A percentile compares a stretch with the other conserved stretches of the same genome.
These are phyloP conservation scores for Epichloe uncinata DNA, from an alignment of 2,329 filamentous ascomycete genomes.

Conservation along the genomic window DNA sequence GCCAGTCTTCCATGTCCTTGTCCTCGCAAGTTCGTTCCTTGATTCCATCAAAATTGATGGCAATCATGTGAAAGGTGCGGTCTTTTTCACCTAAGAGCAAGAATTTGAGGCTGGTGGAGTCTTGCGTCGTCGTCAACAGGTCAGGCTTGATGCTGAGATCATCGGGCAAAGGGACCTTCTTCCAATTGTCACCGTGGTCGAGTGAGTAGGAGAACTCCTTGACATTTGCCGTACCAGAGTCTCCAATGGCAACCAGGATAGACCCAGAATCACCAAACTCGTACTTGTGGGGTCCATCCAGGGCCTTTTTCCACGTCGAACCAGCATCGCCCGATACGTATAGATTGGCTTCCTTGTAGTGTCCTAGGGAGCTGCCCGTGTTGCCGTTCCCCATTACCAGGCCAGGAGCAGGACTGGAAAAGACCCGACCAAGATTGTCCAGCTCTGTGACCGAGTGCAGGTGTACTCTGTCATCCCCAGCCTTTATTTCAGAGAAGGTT, in stretches of 20 bases:
- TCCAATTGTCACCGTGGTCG: slow-evolving; percentile 80
- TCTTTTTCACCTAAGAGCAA: slow-evolving; percentile 55
- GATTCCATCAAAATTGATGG: slow-evolving; percentile 72
- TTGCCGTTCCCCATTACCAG: slow-evolving; percentile 93
- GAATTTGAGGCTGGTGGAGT: slow-evolving; percentile 89
- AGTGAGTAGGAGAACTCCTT: slow-evolving; percentile 61
- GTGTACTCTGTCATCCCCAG: slow-evolving; percentile 58
- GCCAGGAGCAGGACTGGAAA: slow-evolving; percentile 86
- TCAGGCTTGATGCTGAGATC: slow-evolving; percentile 55
- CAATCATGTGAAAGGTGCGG: slow-evolving; percentile 49
- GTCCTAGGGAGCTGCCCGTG: slow-evolving; percentile 58
- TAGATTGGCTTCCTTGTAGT: slow-evolving; percentile 61
- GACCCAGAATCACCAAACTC: slow-evolving; percentile 92
- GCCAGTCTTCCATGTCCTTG: slow-evolving; percentile 78
- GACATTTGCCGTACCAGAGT: slow-evolving; percentile 51
- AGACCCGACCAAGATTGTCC: slow-evolving; percentile 71
- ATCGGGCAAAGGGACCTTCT: slow-evolving; percentile 52
- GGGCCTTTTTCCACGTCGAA: slow-evolving; percentile 62
- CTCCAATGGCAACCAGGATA: slow-evolving; percentile 68
- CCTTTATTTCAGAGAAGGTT: slow-evolving; percentile 63
- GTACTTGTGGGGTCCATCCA: slow-evolving; percentile 81
- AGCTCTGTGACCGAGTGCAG: slow-evolving; percentile 85
- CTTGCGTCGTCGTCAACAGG: slow-evolving; percentile 74
- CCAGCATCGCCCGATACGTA: slow-evolving; percentile 89
- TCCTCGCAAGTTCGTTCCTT: slow-evolving; percentile 68